Conservation (phyloP, 2,329 filamentous ascomycete species). For the Penicillium sp. region DNA sequence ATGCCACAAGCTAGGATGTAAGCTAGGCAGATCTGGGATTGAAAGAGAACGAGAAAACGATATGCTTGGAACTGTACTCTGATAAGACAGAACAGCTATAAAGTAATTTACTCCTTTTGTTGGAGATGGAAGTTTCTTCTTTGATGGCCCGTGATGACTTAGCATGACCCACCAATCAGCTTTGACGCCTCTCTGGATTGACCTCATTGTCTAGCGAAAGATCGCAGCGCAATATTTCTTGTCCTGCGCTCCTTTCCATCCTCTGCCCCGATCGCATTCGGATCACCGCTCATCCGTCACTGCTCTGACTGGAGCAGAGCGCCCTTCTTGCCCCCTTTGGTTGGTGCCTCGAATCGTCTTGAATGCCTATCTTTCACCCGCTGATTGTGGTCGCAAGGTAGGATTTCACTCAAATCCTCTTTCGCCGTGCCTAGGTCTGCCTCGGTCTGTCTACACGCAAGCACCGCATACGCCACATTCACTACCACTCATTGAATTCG, state of each 20-base stretch:
- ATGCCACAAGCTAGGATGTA: neutral
- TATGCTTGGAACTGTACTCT: neutral
- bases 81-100: neutral
- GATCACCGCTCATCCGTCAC: neutral
- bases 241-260: conserved; percentile 1
- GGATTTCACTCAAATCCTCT: neutral
- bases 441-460: neutral
- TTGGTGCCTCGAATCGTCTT: conserved; percentile 5
- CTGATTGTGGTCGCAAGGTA: conserved; percentile 13
- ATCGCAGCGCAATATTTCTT: conserved; percentile 23
- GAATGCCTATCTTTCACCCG: conserved; percentile 18
- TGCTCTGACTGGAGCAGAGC: neutral
- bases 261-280: conserved; percentile 6
- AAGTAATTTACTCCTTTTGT: neutral
- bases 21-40: neutral
- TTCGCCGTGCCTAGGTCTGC: neutral
- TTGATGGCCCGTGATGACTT: conserved; percentile 19
- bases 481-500: neutral
- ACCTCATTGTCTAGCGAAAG: conserved; percentile 26
- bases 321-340: neutral
- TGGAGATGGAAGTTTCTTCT: neutral
- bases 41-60: neutral
- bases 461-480: neutral
- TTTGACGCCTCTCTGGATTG: conserved; percentile 17
- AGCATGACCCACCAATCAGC: conserved; percentile 20